Evolutionary conservation across 495 filamentous ascomycete species (phyloP).

Genomic region (Aspergillus biplanus): DNA sequence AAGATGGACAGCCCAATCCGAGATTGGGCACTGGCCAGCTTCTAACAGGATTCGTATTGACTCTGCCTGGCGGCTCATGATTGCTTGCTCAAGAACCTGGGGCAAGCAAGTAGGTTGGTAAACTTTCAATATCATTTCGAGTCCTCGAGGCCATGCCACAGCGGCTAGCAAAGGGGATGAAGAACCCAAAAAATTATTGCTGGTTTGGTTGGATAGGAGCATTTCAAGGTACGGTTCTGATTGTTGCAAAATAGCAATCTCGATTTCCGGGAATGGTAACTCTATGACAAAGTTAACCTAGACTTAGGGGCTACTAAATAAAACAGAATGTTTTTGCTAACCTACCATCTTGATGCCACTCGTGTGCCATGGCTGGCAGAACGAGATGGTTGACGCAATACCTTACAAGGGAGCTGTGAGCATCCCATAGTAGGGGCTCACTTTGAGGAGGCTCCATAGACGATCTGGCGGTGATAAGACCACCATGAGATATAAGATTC

Average conservation of each 20-base stretch:
- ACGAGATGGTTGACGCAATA: neutral
- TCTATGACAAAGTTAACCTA: neutral
- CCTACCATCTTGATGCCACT: neutral
- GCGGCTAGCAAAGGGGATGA: neutral
- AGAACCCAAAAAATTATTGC: neutral
- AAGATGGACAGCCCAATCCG: neutral
- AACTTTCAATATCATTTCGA: neutral
- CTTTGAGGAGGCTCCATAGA: neutral
- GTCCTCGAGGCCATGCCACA: neutral
- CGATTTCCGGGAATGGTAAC: neutral
- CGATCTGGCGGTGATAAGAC: neutral
- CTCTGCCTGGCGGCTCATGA: neutral
- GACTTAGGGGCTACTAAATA: neutral
- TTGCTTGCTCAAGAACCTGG: neutral
- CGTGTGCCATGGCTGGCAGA: neutral
- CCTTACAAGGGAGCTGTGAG: neutral
- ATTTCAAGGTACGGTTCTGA: neutral
- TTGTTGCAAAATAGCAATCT: neutral
- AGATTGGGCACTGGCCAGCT: neutral
- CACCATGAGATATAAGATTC: neutral
- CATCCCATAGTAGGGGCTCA: neutral
- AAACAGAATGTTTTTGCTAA: neutral
- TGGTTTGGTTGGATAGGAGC: neutral
- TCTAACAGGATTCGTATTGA: neutral
- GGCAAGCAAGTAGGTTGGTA: neutral